These are phyloP conservation scores for Scedosporium boydii DNA, from an alignment of 2,329 filamentous ascomycete species.

Conservation along the genomic window DNA sequence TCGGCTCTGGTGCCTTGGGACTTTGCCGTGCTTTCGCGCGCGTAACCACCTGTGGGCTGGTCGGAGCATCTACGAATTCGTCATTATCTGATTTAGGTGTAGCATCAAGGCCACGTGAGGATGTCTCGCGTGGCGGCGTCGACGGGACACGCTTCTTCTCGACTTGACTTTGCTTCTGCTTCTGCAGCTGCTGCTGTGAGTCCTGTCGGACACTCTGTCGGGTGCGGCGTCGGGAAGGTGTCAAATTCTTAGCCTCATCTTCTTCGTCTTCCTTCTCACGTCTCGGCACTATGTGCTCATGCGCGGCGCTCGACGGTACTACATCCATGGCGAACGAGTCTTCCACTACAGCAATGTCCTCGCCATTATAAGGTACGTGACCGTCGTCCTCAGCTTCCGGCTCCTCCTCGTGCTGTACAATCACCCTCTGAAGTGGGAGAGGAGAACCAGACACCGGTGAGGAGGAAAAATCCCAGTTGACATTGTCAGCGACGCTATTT, in stretches of 20 bases:
- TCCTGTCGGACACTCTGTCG: background rate
- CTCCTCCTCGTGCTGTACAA: background rate
- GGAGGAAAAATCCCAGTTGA: slow-evolving; percentile 48
- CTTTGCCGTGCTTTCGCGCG: background rate
- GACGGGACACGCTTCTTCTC: slow-evolving; percentile 5
- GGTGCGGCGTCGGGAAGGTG: background rate
- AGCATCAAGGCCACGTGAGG: slow-evolving; percentile 14
- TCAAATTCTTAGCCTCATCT: background rate
- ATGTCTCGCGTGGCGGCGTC: background rate
- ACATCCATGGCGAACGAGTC: slow-evolving; percentile 12
- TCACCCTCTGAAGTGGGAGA: slow-evolving; percentile 9
- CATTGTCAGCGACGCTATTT: slow-evolving; percentile 22
- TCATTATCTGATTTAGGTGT: slow-evolving; percentile 34
- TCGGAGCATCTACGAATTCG: slow-evolving; percentile 40
- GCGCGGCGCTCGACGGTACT: slow-evolving; percentile 19
- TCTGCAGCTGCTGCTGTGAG: slow-evolving; percentile 11
- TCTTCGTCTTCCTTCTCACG: slow-evolving; percentile 12
- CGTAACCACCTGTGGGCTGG: slow-evolving; percentile 25
- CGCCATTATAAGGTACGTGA: slow-evolving; percentile 5
- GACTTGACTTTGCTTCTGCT: background rate
- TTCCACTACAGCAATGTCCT: slow-evolving; percentile 1
- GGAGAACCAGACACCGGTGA: slow-evolving; percentile 39
- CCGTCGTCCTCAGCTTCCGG: slow-evolving; percentile 4
- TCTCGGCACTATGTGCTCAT: background rate
- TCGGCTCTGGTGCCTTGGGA: background rate